phyloP scores from a whole-genome alignment of 768 basidiomycete genomes.

The Lentinula guzmanii region DNA sequence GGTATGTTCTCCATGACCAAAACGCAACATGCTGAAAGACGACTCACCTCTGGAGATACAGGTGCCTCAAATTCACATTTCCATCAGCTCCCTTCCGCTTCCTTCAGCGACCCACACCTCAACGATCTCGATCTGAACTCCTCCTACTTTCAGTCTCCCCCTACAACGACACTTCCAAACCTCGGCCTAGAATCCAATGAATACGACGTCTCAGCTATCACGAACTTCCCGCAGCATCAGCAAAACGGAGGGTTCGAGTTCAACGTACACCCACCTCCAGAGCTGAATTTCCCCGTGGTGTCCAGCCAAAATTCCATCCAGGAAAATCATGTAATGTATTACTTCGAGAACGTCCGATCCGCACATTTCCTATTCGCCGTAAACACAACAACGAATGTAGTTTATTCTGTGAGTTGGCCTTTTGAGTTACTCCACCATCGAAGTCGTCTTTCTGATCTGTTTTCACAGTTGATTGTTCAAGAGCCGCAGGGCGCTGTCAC shows the following conservation, averaged over 20 bases:
- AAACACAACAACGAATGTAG: conserved; percentile 54
- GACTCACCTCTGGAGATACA: conserved; percentile 15
- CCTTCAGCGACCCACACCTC: conserved; percentile 26
- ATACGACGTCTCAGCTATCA: conserved; percentile 27
- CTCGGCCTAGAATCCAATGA: conserved; percentile 21
- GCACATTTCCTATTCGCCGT: conserved; percentile 63
- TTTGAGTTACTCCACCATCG: background rate
- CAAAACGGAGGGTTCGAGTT: conserved; percentile 25
- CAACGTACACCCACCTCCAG: conserved; percentile 20
- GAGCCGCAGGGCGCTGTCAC: conserved; percentile 69
- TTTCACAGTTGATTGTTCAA: conserved; percentile 39
- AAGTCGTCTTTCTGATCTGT: background rate
- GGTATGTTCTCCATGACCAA: conserved; percentile 26
- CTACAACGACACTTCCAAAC: conserved; percentile 19
- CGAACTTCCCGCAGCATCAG: conserved; percentile 20
- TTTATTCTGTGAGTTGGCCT: conserved; percentile 50
- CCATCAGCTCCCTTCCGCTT: conserved; percentile 27
- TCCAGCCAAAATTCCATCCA: conserved; percentile 37
- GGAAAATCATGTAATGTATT: conserved; percentile 62
- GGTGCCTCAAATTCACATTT: conserved; percentile 32
- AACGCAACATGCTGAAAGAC: conserved; percentile 12
- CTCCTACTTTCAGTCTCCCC: conserved; percentile 24
- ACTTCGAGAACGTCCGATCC: conserved; percentile 66
- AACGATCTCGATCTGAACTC: conserved; percentile 22
- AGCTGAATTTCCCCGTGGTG: conserved; percentile 19